A percentile compares a stretch with the other conserved stretches of the same genome.
Conservation (phyloP, 257 asterid genomes). For the Capsicum baccatum region DNA sequence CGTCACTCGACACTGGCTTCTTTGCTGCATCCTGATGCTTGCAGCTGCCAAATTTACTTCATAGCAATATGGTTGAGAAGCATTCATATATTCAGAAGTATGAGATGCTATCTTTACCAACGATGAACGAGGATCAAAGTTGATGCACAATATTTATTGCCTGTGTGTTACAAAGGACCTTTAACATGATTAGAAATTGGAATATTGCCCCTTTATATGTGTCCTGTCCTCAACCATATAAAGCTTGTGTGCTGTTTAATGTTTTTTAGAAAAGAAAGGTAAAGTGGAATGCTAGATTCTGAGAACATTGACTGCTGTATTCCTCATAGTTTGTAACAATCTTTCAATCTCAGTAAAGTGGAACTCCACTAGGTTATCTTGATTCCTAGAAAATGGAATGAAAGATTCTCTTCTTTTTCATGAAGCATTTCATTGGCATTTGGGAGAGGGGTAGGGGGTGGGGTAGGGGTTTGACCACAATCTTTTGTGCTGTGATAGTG, state of each 20-base stretch:
- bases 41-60: slow-evolving; percentile 10
- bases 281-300: neutral
- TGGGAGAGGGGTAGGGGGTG: neutral
- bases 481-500: slow-evolving; percentile 24
- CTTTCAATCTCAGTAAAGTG: neutral
- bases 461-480: neutral
- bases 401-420: neutral
- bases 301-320: neutral
- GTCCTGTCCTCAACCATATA: slow-evolving; percentile 1
- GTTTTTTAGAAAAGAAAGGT: neutral
- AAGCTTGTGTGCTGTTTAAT: neutral
- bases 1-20: neutral
- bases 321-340: neutral
- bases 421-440: neutral
- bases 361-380: slow-evolving; percentile 1
- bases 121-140: neutral
- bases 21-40: neutral
- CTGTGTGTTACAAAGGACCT: neutral
- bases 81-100: neutral
- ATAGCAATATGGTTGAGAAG: neutral
- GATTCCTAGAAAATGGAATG: neutral
- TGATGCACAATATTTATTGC: neutral
- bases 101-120: neutral
- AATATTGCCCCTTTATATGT: neutral
- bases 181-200: neutral